Base-by-base conservation (phyloP, 202 grass and related monocot species). In the Panicum virgatum region DNA sequence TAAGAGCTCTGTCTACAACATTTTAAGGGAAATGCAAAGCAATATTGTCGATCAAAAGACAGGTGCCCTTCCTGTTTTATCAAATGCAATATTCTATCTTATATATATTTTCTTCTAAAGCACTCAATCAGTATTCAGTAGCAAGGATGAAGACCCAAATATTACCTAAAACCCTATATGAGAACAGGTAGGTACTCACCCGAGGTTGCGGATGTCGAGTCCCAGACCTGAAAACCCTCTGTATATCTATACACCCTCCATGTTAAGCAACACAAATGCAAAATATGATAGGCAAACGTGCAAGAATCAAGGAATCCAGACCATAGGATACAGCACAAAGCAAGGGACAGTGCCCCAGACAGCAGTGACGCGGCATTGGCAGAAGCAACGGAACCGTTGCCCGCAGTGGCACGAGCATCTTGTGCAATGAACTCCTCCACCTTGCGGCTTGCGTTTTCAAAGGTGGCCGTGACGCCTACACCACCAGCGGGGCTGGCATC, bases 281-380 rank as follows among this genome's bases (percentile, higher is more conserved):
- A 59, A 76, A 46, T 10, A 77, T 78, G 80, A 69, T 27, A 43
- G 1, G 20, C 0, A n/a, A 65, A 37, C 65, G 20, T 37, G 2
- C 50, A 61, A 12, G 4, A 59, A 43, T 25, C 52, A 56, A 89
- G 50, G 54, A 66, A 59, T 9, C 23, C 4, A 43, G 43, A 13
- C 66, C 5, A 70, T 23, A 91, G 92, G 96, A 98, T 95, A 95
- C 96, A 95, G n/a, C 96, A 98, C 25, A 98, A 46, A 64, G 96
- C 89, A 50, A 98, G 85, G 64, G 90, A 98, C 22, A 98, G 54
- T 6, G 96, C 90, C 26, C 96, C 96, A 23, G 96, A 98, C 45
- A 98, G 80, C 63, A 95, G 84, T 6, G 92, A 95, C 0, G 89
- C 73, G 0, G 69, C 85, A 54, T 78, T 82, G 36, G 80, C 46